Base-by-base conservation (phyloP, 2,329 filamentous ascomycete species). In the Sclerotinia glacialis region DNA sequence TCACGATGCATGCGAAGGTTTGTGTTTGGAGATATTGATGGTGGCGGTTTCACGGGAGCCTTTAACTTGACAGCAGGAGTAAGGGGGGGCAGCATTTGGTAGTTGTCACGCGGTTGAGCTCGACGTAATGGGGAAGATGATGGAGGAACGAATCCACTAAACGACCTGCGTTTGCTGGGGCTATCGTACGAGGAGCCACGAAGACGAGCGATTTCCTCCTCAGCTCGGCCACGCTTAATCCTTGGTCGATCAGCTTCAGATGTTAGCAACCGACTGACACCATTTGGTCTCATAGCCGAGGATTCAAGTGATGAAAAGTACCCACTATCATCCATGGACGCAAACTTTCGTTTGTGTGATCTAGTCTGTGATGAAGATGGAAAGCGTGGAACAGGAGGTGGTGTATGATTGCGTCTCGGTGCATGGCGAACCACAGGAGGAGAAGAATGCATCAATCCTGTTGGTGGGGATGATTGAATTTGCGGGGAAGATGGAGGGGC, bases 271-370 rank as follows among this genome's bases (percentile, higher is more conserved):
- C 86, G 82, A 21, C 66, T 81, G 68, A 85, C 82, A 70, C 86
- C 85, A 70, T 88, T 87, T 58, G 90, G 88, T 67, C 94, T 86
- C 76, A 92, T 85, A 18, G 85, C 92, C 0, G 95, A 98, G 3
- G 95, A 98, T 73, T 97, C 93, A 23, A 98, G 84, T 0, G 93
- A 97, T 1, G 95, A 98, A 76, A 96, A 97, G 78, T 98, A 99
- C 50, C 95, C 95, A 76, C 94, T 98, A 78, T 99, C 95, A 74
- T 91, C 92, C 81, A 96, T 89, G 16, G 90, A 89, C 40, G 86
- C 85, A 73, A 90, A 86, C 77, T 92, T 94, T 71, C 90, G 89
- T 79, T 91, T 92, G 71, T 89, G 88, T 49, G 87, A 85, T 55
- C 74, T 87, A 61, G 82, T 80, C 53, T 83, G 83, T n/a, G 90